These are phyloP conservation scores for Venturia pyrina DNA, from an alignment of 2,329 filamentous ascomycete species.

Conservation along the genomic window DNA sequence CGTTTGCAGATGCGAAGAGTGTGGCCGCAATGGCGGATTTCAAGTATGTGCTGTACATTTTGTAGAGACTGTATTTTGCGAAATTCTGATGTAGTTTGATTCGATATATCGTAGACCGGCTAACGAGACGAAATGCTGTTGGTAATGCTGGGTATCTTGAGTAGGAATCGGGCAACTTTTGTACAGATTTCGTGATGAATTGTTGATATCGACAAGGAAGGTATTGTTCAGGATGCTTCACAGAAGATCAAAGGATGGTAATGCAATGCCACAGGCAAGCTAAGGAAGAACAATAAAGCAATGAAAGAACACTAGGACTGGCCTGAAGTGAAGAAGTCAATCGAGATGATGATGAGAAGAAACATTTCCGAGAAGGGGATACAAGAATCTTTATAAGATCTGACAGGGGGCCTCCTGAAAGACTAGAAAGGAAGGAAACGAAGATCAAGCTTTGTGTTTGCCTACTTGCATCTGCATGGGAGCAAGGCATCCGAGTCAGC, in stretches of 20 bases:
- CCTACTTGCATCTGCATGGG: background rate
- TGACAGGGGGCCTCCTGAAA: conserved; percentile 9
- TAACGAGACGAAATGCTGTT: conserved; percentile 1
- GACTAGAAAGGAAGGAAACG: conserved; percentile 6
- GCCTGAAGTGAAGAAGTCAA: conserved; percentile 14
- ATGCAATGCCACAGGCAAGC: conserved; percentile 26
- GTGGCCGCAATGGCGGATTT: conserved; percentile 38
- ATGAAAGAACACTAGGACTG: conserved; percentile 15
- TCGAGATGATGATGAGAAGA: conserved; percentile 18
- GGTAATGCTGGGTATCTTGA: background rate
- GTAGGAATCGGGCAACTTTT: background rate
- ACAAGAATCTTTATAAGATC: conserved; percentile 5
- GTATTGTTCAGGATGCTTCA: conserved; percentile 18
- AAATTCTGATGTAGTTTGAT: conserved; percentile 14
- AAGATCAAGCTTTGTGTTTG: conserved; percentile 10
- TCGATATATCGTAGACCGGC: conserved; percentile 11
- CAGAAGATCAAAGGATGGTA: conserved; percentile 15
- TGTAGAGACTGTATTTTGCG: conserved; percentile 14
- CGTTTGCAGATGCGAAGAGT: conserved; percentile 50
- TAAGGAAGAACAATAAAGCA: conserved; percentile 17
- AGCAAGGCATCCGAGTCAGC: conserved; percentile 2
- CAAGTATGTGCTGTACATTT: conserved; percentile 41
- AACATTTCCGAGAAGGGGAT: conserved; percentile 2
- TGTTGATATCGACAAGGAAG: conserved; percentile 17
- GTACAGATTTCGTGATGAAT: background rate